Conservation (phyloP, 495 filamentous ascomycete genomes). For the Penicillium arizonense region DNA sequence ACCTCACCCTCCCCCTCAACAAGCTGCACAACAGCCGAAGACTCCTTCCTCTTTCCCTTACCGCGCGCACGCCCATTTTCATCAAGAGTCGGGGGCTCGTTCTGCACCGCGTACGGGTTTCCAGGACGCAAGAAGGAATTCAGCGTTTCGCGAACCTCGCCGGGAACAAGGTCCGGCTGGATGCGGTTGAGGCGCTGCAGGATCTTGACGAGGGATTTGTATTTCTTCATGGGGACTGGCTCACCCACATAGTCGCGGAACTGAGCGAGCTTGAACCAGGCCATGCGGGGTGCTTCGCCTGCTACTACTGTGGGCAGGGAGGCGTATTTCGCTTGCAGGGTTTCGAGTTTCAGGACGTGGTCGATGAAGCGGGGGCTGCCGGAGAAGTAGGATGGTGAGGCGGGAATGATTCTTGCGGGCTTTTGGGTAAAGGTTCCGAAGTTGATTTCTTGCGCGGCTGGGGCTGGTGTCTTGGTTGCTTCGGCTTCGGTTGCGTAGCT, state of each 20-base stretch:
- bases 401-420: slow-evolving; percentile 71
- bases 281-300: slow-evolving; percentile 67
- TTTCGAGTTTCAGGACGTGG: slow-evolving; percentile 68
- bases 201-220: slow-evolving; percentile 68
- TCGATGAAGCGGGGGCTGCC: slow-evolving; percentile 83
- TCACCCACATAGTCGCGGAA: slow-evolving; percentile 76
- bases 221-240: slow-evolving; percentile 73
- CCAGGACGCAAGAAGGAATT: slow-evolving; percentile 69
- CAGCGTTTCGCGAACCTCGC: slow-evolving; percentile 62
- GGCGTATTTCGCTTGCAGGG: slow-evolving; percentile 66
- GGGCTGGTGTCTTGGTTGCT: slow-evolving; percentile 3
- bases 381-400: slow-evolving; percentile 92
- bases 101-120: slow-evolving; percentile 62
- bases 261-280: slow-evolving; percentile 79
- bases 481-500: slow-evolving; percentile 30
- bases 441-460: slow-evolving; percentile 48
- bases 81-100: slow-evolving; percentile 61
- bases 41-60: slow-evolving; percentile 80
- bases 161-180: slow-evolving; percentile 72
- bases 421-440: slow-evolving; percentile 26
- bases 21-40: slow-evolving; percentile 76
- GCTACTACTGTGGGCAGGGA: slow-evolving; percentile 65
- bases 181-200: slow-evolving; percentile 83
- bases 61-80: slow-evolving; percentile 71
- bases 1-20: slow-evolving; percentile 92